Evolutionary conservation across 2,329 filamentous ascomycete species (phyloP), one percentile per base, ranked within the genome.

Genomic region (Paecilomyces sp.): DNA sequence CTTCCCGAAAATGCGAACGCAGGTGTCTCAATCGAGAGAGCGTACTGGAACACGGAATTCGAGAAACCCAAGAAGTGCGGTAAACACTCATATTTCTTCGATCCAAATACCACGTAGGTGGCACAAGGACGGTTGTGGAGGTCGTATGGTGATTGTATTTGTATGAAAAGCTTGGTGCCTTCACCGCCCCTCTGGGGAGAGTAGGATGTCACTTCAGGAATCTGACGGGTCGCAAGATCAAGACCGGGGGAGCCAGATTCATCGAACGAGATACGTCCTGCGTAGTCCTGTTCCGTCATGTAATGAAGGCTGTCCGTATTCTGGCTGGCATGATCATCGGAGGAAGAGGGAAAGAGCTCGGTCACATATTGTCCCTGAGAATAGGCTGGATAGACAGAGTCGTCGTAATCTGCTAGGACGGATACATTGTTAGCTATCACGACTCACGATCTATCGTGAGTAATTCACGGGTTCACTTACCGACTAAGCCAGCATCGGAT

Each of bases 61-160:
- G 84, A 65, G 75, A 81, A 71, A 78, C 77, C 78, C 77, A 80
- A 71, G 70, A 88, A 87, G 54, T 84, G 81, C 25, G 92, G 80
- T 59, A 87, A 82, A 60, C 87, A 87, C 58, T 85, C 80, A 73
- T 87, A 88, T 72, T 87, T 87, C 67, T 89, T 85, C n/a, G 83
- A 81, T n/a, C 91, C 91, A 74, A 96, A 95, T 54, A 87, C 83
- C 58, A 96, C 75, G 64, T 90, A 86, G 56, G 80, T 63, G 11
- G 70, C 69, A 52, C 70, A 79, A 67, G 79, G 82, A 60, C 81
- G 81, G 33, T 80, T 82, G 73, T 87, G 83, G 60, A 96, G 77
- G 69, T 96, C 88, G 76, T 90, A 90, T 61, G 87, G 83, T 52
- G 89, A 88, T 57, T 87, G 86, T 31, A 96, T 83, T 70, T 90